Conservation (phyloP, 768 basidiomycete species). For the Boletus bicolor region DNA sequence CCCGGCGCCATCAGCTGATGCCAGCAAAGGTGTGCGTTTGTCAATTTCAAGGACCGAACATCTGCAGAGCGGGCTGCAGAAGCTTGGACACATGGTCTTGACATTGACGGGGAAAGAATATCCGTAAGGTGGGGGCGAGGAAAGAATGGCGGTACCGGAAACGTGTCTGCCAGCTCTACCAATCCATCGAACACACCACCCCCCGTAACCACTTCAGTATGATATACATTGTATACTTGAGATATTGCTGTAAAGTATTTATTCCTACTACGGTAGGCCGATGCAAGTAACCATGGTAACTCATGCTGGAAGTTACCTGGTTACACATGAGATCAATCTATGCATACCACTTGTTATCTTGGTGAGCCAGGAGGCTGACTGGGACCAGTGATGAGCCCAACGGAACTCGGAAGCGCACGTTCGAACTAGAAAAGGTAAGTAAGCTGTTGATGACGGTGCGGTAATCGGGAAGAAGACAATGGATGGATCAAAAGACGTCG, state of each 20-base stretch:
- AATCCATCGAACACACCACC: slow-evolving; percentile 4
- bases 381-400: background rate
- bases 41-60: slow-evolving; percentile 83
- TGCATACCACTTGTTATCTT: background rate
- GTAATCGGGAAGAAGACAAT: slow-evolving; percentile 52
- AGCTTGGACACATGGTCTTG: slow-evolving; percentile 88
- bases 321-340: background rate
- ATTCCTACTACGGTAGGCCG: background rate
- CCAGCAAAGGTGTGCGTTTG: slow-evolving; percentile 77
- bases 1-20: background rate
- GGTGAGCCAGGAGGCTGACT: background rate
- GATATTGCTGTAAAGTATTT: background rate
- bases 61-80: slow-evolving; percentile 88
- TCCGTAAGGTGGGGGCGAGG: slow-evolving; percentile 89
- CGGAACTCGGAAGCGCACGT: slow-evolving; percentile 40
- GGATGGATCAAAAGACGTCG: slow-evolving; percentile 51
- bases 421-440: slow-evolving; percentile 43
- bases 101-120: slow-evolving; percentile 72
- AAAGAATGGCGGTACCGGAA: slow-evolving; percentile 38
- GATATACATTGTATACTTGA: slow-evolving; percentile 6
- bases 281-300: too few relatives aligned
- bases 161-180: slow-evolving; percentile 25
- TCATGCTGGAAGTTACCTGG: too few relatives aligned
- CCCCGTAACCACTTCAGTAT: slow-evolving; percentile 7
- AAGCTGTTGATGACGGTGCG: slow-evolving; percentile 42